These are phyloP conservation scores for Wickerhamomyces sp. DNA, from an alignment of 1,139 yeast species.

Conservation along the genomic window DNA sequence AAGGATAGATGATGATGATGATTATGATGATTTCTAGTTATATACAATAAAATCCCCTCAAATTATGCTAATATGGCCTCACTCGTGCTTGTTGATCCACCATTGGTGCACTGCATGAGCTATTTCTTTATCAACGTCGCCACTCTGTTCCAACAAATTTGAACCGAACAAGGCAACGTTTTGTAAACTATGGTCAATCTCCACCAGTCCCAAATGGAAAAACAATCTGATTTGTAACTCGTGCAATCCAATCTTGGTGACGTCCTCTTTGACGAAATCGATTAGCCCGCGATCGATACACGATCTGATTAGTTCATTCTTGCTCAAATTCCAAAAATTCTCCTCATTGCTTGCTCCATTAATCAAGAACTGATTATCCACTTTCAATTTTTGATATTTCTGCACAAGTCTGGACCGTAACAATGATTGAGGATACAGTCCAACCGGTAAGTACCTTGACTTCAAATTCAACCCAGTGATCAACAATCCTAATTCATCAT, in stretches of 20 bases:
- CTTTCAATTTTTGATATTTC: conserved; percentile 39
- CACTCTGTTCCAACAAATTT: conserved; percentile 13
- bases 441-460: conserved; percentile 36
- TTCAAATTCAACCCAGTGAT: conserved; percentile 34
- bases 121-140: conserved; percentile 7
- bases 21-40: too few relatives aligned
- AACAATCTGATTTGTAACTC: conserved; percentile 18
- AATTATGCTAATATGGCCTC: too few relatives aligned
- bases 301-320: conserved; percentile 40
- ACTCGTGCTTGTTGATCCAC: neutral
- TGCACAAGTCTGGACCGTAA: conserved; percentile 36
- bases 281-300: conserved; percentile 48
- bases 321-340: conserved; percentile 37
- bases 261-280: conserved; percentile 19
- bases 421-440: conserved; percentile 33
- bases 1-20: too few relatives aligned
- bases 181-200: conserved; percentile 13
- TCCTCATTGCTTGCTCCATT: conserved; percentile 5
- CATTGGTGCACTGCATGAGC: conserved; percentile 2
- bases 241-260: conserved; percentile 15
- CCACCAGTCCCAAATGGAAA: conserved; percentile 15
- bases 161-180: conserved; percentile 18
- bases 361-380: conserved; percentile 45
- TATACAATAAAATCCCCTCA: too few relatives aligned
- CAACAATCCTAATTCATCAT: conserved; percentile 32